Percentiles rank a stretch among this genome's conserved stretches.
phyloP scores from a whole-genome alignment of 768 basidiomycete species.

The Serendipita indica region DNA sequence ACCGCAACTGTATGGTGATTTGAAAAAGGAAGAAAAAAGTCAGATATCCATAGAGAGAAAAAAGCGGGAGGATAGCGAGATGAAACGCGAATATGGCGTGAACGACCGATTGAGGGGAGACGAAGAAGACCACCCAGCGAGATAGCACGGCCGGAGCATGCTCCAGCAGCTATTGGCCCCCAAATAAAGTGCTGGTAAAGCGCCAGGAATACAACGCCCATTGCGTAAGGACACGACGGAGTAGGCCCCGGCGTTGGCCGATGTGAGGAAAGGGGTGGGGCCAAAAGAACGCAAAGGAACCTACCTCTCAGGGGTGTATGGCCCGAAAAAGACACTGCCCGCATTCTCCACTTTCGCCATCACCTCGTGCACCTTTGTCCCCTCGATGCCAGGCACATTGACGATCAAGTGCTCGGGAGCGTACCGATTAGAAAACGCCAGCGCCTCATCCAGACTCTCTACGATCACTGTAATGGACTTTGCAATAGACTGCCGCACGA shows the following conservation, averaged over 20 bases:
- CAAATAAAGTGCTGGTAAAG: too few relatives aligned
- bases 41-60: not conserved
- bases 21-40: not conserved
- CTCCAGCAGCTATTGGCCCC: too few relatives aligned
- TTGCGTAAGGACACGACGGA: too few relatives aligned
- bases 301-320: slow-evolving; percentile 90
- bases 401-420: slow-evolving; percentile 96
- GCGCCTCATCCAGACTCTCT: slow-evolving; percentile 51
- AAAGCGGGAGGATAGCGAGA: not conserved
- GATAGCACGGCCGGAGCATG: too few relatives aligned
- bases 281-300: not conserved
- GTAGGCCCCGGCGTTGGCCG: too few relatives aligned
- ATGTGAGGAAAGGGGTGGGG: not conserved
- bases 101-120: not conserved
- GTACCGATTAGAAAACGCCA: slow-evolving; percentile 90
- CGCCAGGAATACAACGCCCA: too few relatives aligned
- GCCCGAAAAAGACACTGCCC: slow-evolving; percentile 91
- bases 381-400: slow-evolving; percentile 60
- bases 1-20: slow-evolving; percentile 51
- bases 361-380: slow-evolving; percentile 21
- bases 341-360: slow-evolving; percentile 72
- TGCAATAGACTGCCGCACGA: slow-evolving; percentile 73
- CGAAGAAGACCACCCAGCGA: too few relatives aligned
- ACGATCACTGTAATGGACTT: slow-evolving; percentile 83
- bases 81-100: not conserved